Evolutionary conservation across 495 filamentous ascomycete genomes (phyloP).

Genomic region (Extremus antarcticus): DNA sequence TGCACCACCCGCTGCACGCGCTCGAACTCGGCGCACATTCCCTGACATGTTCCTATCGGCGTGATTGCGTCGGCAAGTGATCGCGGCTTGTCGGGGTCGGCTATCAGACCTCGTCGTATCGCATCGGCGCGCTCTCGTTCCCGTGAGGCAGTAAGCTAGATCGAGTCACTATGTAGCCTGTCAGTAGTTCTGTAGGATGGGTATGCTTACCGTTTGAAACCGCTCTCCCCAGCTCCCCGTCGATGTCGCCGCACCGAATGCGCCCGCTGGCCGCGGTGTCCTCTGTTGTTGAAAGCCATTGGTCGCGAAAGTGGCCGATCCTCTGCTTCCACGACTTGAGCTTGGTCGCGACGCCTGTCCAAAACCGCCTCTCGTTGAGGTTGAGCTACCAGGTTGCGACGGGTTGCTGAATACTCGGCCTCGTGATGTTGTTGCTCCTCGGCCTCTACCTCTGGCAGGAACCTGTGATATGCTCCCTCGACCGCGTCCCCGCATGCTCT

Average conservation of each 20-base stretch:
- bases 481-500: slow-evolving; percentile 8
- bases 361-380: background rate
- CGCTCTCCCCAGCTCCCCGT: slow-evolving; percentile 12
- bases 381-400: background rate
- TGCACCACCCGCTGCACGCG: slow-evolving; percentile 65
- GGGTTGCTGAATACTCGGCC: background rate
- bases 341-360: background rate
- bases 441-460: slow-evolving; percentile 4
- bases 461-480: slow-evolving; percentile 14
- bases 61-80: slow-evolving; percentile 73
- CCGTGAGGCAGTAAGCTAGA: slow-evolving; percentile 52
- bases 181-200: slow-evolving; percentile 3
- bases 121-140: slow-evolving; percentile 55
- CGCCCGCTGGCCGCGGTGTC: background rate
- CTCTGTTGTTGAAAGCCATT: slow-evolving; percentile 1
- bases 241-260: slow-evolving; percentile 5
- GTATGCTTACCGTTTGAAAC: slow-evolving; percentile 17
- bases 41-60: slow-evolving; percentile 76
- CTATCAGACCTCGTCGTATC: slow-evolving; percentile 65
- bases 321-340: background rate
- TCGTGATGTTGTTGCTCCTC: slow-evolving; percentile 7
- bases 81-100: slow-evolving; percentile 78
- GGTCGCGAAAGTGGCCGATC: background rate
- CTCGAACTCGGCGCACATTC: slow-evolving; percentile 94
- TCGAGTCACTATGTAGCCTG: slow-evolving; percentile 12